Evolutionary conservation across 2,329 filamentous ascomycete genomes (phyloP).

Genomic region (Scorias spongiosa): DNA sequence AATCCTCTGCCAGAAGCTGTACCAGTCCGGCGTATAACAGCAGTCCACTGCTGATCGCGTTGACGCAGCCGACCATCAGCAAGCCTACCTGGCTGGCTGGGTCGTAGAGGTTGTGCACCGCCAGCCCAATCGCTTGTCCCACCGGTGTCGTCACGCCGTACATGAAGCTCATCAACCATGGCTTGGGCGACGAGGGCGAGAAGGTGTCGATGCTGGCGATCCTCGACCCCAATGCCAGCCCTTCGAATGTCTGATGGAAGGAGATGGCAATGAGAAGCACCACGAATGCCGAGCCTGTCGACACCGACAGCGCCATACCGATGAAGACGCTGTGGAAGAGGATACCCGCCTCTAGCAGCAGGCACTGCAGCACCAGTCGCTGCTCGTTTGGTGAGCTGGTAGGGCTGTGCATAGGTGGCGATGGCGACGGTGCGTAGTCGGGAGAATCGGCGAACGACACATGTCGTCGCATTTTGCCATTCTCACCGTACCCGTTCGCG

Average conservation of each 20-base stretch:
- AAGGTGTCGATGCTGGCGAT: conserved; percentile 59
- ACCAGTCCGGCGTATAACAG: conserved; percentile 36
- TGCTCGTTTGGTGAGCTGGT: conserved; percentile 29
- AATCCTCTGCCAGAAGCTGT: conserved; percentile 35
- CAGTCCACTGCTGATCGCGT: conserved; percentile 33
- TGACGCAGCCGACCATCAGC: conserved; percentile 36
- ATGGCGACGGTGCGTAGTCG: neutral
- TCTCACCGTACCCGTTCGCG: neutral
- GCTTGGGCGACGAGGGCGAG: conserved; percentile 53
- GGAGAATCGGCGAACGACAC: conserved; percentile 7
- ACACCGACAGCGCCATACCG: conserved; percentile 57
- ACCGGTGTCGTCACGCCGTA: conserved; percentile 44
- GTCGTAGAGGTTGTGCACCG: conserved; percentile 36
- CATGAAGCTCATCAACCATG: conserved; percentile 53
- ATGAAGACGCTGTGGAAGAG: conserved; percentile 67
- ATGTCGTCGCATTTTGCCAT: conserved; percentile 2
- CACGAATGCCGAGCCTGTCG: conserved; percentile 47
- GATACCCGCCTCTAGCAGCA: conserved; percentile 62
- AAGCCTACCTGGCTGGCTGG: conserved; percentile 32
- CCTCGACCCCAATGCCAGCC: conserved; percentile 54
- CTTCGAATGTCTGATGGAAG: conserved; percentile 58
- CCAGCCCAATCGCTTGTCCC: conserved; percentile 34
- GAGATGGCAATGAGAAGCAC: conserved; percentile 53
- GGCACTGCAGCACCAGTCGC: conserved; percentile 56
- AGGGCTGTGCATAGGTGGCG: conserved; percentile 1